Evolutionary conservation across 768 basidiomycete genomes (phyloP), one percentile per base, ranked within the genome.

Genomic region (Podaxis sp.): DNA sequence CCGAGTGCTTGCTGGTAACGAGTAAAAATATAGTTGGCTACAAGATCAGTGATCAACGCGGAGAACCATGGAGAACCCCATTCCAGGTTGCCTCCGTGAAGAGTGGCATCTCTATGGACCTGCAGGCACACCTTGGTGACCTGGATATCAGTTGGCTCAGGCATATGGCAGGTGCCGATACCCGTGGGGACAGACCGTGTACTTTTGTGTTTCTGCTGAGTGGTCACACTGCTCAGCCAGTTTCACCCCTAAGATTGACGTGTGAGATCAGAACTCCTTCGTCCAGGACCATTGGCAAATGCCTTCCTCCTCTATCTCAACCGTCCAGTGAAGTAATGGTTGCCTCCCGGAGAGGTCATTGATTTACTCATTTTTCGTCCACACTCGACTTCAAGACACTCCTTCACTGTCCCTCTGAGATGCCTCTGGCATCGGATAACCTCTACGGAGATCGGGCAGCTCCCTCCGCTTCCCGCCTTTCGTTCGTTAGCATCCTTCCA

Each of bases 331-430:
- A 64, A 68, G 72, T 67, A 66, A 76, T 73, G 74, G 68, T 73
- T 64, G 65, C 71, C 69, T 70, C 70, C 72, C 64, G 69, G 69
- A 69, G 71, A 73, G 73, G 70, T 61, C 69, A 72, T 58, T 74
- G 69, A 72, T 66, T 66, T 64, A 51, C 13, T 55, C 29, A 36
- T 47, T 61, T 61, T 22, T 55, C 43, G 12, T 46, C 36, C 43
- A 61, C 5, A 40, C 40, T 41, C 47, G 17, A 36, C 52, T 47
- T 47, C 29, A 47, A 40, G 41, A 49, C 60, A 33, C 52, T 55
- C 53, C 17, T 60, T 61, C 29, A 47, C 22, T 29, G 19, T 33
- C 22, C 46, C 29, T 51, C 15, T 27, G 51, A 54, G 51, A 61
- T 61, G 60, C 60, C 33, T 47, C 17, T 47, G 49, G 60, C 53